These are phyloP conservation scores for Tritrichomonas musculus DNA, from an alignment of 208 protist genomes.

Conservation along the genomic window DNA sequence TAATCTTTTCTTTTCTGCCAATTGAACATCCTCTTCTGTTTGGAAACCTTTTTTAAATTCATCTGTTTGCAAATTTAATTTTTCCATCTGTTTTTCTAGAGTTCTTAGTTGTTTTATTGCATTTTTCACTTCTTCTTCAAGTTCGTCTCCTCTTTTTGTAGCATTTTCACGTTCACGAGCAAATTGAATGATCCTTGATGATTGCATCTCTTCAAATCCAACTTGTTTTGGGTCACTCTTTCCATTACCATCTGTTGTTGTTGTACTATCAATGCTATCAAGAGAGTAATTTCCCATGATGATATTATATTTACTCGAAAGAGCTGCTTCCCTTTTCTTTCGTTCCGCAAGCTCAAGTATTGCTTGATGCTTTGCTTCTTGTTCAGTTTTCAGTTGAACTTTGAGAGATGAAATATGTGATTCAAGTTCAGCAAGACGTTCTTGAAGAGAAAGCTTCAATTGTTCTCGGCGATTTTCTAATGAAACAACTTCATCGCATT, in stretches of 20 bases:
- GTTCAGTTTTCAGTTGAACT: background rate
- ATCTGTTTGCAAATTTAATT: background rate
- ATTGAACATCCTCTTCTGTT: background rate
- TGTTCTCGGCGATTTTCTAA: slow-evolving; percentile 5
- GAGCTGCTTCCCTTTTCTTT: background rate
- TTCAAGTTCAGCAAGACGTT: background rate
- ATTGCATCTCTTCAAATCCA: background rate
- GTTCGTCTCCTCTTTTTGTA: background rate
- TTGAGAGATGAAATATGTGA: background rate
- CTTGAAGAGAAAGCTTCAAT: background rate
- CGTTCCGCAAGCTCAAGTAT: background rate
- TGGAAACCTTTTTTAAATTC: background rate
- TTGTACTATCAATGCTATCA: no score
- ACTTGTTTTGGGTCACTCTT: no score
- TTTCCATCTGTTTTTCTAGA: background rate
- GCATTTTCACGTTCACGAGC: background rate
- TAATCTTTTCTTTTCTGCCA: background rate
- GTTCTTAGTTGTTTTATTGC: slow-evolving; percentile 4
- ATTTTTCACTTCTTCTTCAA: background rate
- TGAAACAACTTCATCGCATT: slow-evolving; percentile 18
- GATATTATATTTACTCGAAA: background rate
- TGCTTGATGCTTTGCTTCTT: background rate
- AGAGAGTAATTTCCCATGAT: background rate
- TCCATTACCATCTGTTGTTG: background rate
- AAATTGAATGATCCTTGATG: background rate